These are phyloP conservation scores for Phaeosphaeriaceae sp. DNA, from an alignment of 2,329 filamentous ascomycete species.

Conservation along the genomic window DNA sequence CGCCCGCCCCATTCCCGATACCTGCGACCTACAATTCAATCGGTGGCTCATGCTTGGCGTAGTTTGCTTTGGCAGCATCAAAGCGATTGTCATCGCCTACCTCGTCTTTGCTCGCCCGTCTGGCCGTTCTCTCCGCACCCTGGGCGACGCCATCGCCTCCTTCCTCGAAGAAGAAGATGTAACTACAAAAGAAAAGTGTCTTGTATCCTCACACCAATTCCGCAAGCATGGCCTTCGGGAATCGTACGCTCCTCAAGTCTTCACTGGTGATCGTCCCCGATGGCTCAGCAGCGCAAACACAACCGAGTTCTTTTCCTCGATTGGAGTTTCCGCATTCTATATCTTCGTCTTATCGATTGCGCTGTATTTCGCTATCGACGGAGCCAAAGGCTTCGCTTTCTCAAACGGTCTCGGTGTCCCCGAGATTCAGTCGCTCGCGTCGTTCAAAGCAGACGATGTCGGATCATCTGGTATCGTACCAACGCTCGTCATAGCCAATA, in stretches of 20 bases:
- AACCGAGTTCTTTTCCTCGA: constrained; percentile 15
- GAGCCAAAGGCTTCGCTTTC: constrained; percentile 12
- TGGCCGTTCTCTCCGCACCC: constrained; percentile 18
- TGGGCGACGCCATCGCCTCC: constrained; percentile 37
- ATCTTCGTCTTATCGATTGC: constrained; percentile 7
- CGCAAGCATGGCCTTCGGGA: constrained; percentile 11
- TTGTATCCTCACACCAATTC: constrained; percentile 18
- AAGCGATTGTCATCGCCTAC: constrained; percentile 11
- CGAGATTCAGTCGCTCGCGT: constrained; percentile 19
- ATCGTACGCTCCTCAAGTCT: neutral
- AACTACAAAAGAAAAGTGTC: constrained; percentile 24
- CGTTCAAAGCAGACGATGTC: constrained; percentile 9
- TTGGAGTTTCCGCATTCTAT: constrained; percentile 14
- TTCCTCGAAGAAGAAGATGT: constrained; percentile 30
- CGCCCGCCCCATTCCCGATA: constrained; percentile 12
- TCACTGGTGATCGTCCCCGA: constrained; percentile 7
- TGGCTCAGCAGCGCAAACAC: constrained; percentile 18
- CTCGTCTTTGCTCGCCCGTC: constrained; percentile 14
- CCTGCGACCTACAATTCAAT: constrained; percentile 25
- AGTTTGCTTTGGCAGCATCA: constrained; percentile 19
- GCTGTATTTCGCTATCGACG: constrained; percentile 10
- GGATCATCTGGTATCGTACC: constrained; percentile 17
- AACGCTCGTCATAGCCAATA: constrained; percentile 51
- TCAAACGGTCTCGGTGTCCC: constrained; percentile 11
- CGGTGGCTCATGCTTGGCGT: constrained; percentile 21